A percentile compares a stretch with the other conserved stretches of the same genome.
phyloP scores from a whole-genome alignment of 805 yeast species.

The Tetrapisispora nanseiensis region DNA sequence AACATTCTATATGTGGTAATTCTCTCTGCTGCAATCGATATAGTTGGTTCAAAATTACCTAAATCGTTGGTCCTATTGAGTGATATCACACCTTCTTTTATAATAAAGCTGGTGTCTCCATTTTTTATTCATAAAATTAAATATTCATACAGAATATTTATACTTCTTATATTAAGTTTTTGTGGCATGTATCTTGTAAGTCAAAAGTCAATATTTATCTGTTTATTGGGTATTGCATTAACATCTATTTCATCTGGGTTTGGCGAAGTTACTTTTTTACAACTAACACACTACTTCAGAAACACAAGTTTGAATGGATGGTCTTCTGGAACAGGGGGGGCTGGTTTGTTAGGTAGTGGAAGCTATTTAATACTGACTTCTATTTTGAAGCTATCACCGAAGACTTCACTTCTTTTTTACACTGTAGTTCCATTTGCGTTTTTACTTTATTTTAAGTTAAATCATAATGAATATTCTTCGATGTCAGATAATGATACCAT shows the following conservation, averaged over 20 bases:
- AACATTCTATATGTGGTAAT: slow-evolving; percentile 88
- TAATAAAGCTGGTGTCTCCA: slow-evolving; percentile 64
- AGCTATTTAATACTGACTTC: slow-evolving; percentile 64
- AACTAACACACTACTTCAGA: slow-evolving; percentile 69
- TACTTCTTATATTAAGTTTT: slow-evolving; percentile 49
- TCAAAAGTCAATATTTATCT: slow-evolving; percentile 26
- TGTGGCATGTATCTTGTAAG: slow-evolving; percentile 63
- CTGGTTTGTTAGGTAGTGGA: slow-evolving; percentile 80
- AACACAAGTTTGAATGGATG: slow-evolving; percentile 67
- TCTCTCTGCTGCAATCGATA: slow-evolving; percentile 82
- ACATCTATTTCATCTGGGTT: slow-evolving; percentile 83
- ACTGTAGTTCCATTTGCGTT: slow-evolving; percentile 47
- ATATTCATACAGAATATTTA: slow-evolving; percentile 44
- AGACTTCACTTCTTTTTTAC: slow-evolving; percentile 47
- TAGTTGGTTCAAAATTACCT: slow-evolving; percentile 76
- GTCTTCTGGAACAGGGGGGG: slow-evolving; percentile 94
- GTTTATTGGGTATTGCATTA: slow-evolving; percentile 58
- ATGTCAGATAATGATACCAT: background rate
- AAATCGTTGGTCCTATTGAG: slow-evolving; percentile 79
- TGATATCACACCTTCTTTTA: slow-evolving; percentile 76
- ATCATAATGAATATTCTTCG: slow-evolving; percentile 1
- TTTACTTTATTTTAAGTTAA: slow-evolving; percentile 29
- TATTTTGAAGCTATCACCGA: slow-evolving; percentile 46
- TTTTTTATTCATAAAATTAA: slow-evolving; percentile 62
- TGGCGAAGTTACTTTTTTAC: slow-evolving; percentile 85